Percentiles rank a stretch among this genome's conserved stretches.
Conservation (phyloP, 768 basidiomycete genomes). For the Lactifluus subvellereus region DNA sequence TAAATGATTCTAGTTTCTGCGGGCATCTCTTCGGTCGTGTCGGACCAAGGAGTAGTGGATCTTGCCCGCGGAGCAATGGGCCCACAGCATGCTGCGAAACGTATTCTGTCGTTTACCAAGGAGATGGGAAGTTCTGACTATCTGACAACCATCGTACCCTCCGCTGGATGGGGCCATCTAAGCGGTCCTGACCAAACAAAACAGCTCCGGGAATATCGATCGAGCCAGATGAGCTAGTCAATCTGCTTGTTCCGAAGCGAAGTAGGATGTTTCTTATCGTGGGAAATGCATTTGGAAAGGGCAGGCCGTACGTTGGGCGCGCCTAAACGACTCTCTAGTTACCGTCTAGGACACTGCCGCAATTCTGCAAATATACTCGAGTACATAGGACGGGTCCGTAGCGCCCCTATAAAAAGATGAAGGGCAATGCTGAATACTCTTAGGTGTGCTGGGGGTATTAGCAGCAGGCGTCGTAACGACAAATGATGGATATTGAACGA, state of each 20-base stretch:
- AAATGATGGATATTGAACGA: not conserved
- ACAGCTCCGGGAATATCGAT: constrained; percentile 76
- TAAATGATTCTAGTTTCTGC: constrained; percentile 87
- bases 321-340: too few relatives aligned
- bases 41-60: constrained; percentile 92
- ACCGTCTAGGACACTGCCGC: too few relatives aligned
- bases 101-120: constrained; percentile 80
- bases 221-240: constrained; percentile 33
- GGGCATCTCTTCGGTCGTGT: constrained; percentile 84
- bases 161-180: constrained; percentile 86
- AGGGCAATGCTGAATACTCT: not conserved
- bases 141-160: constrained; percentile 83
- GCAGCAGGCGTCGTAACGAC: not conserved
- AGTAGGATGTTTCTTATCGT: not conserved
- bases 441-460: not conserved
- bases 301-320: too few relatives aligned
- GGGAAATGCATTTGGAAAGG: too few relatives aligned
- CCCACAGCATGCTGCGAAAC: constrained; percentile 76
- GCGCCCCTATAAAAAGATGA: not conserved
- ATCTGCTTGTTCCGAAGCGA: not conserved
- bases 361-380: too few relatives aligned
- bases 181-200: constrained; percentile 76
- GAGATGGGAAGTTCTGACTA: constrained; percentile 89
- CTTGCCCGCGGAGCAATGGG: constrained; percentile 65
- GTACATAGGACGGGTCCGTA: too few relatives aligned